Percentiles rank a stretch among this genome's conserved stretches.
Evolutionary conservation across 108 stramenopile genomes (phyloP).

Genomic region (Cyclotella baltica): DNA sequence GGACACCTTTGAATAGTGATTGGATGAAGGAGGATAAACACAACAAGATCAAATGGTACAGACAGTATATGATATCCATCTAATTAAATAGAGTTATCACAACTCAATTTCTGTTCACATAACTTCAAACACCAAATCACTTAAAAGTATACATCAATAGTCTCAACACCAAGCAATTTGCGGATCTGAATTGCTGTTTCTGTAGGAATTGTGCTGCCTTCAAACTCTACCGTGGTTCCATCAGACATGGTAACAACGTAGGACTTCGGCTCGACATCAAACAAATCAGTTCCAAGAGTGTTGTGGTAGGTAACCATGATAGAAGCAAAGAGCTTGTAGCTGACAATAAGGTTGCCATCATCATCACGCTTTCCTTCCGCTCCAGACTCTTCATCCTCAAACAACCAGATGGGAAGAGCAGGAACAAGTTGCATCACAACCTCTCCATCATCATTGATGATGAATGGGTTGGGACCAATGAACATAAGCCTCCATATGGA

Average conservation of each 20-base stretch:
- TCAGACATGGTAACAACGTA: constrained; percentile 85
- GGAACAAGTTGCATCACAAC: constrained; percentile 87
- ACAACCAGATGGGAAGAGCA: constrained; percentile 92
- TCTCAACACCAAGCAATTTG: constrained; percentile 65
- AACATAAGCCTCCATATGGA: constrained; percentile 95
- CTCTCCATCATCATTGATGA: constrained; percentile 73
- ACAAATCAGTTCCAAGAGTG: constrained; percentile 75
- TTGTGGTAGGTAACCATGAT: constrained; percentile 95
- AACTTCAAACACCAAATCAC: not conserved
- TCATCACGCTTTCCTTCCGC: constrained; percentile 67
- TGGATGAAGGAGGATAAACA: too few relatives aligned
- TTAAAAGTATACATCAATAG: constrained; percentile 90
- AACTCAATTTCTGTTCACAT: not conserved
- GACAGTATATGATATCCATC: not conserved
- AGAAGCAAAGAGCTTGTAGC: constrained; percentile 90
- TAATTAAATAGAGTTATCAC: not conserved
- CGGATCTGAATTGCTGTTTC: constrained; percentile 78
- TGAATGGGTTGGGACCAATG: constrained; percentile 83
- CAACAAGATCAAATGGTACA: too few relatives aligned
- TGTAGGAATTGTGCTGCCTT: constrained; percentile 70
- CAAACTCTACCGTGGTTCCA: constrained; percentile 63
- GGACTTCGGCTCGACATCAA: constrained; percentile 73
- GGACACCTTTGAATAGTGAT: too few relatives aligned
- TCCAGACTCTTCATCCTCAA: constrained; percentile 72
- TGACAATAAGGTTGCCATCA: constrained; percentile 78